Conservation (phyloP, 768 basidiomycete species). For the Phanerodontia chrysosporium region DNA sequence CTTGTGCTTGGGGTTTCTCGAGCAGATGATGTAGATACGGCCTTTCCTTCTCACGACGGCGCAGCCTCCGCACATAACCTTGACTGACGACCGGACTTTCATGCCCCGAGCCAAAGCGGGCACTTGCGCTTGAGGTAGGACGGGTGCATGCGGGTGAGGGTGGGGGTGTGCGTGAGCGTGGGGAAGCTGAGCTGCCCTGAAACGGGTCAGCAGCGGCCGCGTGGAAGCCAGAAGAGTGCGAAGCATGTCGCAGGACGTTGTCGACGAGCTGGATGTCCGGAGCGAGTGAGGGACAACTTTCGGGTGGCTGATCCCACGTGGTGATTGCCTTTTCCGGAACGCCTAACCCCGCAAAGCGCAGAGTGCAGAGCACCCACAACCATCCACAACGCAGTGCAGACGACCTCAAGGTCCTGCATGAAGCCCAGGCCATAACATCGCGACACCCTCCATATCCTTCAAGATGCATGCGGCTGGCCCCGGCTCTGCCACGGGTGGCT, state of each 20-base stretch:
- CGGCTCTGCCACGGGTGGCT: conserved; percentile 27
- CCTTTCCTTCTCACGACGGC: conserved; percentile 85
- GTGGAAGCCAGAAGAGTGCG: conserved; percentile 61
- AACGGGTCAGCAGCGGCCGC: conserved; percentile 55
- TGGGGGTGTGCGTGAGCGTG: conserved; percentile 15
- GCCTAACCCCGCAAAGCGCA: neutral
- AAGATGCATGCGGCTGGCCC: neutral
- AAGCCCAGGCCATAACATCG: neutral
- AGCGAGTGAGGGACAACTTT: neutral
- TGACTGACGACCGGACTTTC: conserved; percentile 96
- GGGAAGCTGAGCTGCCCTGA: conserved; percentile 30
- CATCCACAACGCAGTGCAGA: neutral
- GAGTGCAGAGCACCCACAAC: neutral
- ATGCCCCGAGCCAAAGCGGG: conserved; percentile 65
- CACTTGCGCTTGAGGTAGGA: conserved; percentile 17
- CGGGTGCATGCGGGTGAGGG: conserved; percentile 28
- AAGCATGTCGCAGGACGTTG: conserved; percentile 40
- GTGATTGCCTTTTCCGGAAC: neutral
- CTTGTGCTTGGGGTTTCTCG: conserved; percentile 94
- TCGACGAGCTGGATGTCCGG: neutral
- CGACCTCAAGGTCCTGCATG: neutral
- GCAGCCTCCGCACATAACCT: conserved; percentile 93
- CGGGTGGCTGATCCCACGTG: neutral
- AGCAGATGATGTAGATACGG: conserved; percentile 87
- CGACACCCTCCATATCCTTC: neutral